Evolutionary conservation across 176 grass and related monocot species (phyloP).

Genomic region (Phoenix dactylifera): DNA sequence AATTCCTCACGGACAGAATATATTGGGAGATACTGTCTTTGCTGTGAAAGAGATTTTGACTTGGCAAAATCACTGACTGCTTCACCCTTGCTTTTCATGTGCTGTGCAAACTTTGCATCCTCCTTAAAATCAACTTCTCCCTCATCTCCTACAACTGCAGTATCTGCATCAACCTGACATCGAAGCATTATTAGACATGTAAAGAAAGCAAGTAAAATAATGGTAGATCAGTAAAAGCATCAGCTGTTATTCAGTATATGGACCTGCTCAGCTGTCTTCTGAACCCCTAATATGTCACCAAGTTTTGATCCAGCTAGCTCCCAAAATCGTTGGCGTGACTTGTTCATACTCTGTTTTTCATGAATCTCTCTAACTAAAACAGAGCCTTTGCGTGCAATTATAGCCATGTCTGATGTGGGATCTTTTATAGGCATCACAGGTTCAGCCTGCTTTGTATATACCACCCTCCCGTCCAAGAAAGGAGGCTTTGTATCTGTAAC

Average conservation of each 20-base stretch:
- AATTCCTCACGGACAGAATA: slow-evolving; percentile 87
- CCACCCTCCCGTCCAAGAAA: slow-evolving; percentile 90
- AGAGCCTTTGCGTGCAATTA: slow-evolving; percentile 93
- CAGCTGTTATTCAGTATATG: too few species aligned
- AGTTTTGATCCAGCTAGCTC: slow-evolving; percentile 98
- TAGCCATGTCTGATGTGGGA: slow-evolving; percentile 97
- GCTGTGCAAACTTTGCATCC: slow-evolving; percentile 89
- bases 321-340: slow-evolving; percentile 93
- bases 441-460: slow-evolving; percentile 94
- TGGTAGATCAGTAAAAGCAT: too few species aligned
- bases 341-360: slow-evolving; percentile 97
- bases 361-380: slow-evolving; percentile 83
- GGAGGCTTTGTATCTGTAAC: slow-evolving; percentile 84
- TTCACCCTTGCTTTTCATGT: slow-evolving; percentile 82
- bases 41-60: slow-evolving; percentile 90
- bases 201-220: too few species aligned
- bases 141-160: slow-evolving; percentile 80
- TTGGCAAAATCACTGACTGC: slow-evolving; percentile 97
- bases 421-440: slow-evolving; percentile 97
- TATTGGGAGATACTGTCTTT: slow-evolving; percentile 98
- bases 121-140: slow-evolving; percentile 97
- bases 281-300: slow-evolving; percentile 94
- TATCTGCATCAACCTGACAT: slow-evolving; percentile 91
- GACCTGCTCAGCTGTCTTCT: slow-evolving; percentile 85
- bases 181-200: background rate